Evolutionary conservation across 2,329 filamentous ascomycete species (phyloP), one percentile per base, ranked within the genome.

Genomic region (Parastagonospora nodorum): DNA sequence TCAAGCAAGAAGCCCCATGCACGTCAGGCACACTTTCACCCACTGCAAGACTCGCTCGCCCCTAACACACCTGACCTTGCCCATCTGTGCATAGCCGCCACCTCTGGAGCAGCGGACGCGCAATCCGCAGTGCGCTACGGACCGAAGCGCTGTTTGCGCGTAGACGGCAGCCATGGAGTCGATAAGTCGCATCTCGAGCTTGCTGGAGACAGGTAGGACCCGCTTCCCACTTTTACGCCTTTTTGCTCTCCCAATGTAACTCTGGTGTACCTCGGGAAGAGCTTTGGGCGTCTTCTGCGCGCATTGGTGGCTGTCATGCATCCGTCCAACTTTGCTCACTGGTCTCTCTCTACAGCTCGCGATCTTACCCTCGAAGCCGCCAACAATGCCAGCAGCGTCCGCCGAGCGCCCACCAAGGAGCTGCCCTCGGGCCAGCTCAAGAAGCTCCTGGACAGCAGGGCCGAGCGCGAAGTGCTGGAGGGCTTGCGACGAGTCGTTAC

Each of bases 281-380:
- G 41, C 27, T 32, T 7, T n/a, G 27, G 45, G 39, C 16, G 10
- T 11, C 16, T 2, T 29, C n/a, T 33, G 27, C 45, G 58, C 63
- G 43, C 57, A 16, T 15, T 55, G 30, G 45, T 51, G 29, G 31
- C 38, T 36, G 56, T 48, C 45, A 72, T 73, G 69, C 69, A 74
- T 56, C 70, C 71, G 40, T 71, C 69, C 36, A 68, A 63, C 56
- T 74, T 67, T 57, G 69, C 71, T 72, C 69, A 73, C 67, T 73
- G 68, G 66, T 71, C 68, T 47, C 64, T 72, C 48, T 63, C 69
- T 42, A 67, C 77, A 96, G 94, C 94, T 72, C 89, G 94, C 76
- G 94, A 97, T 77, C 87, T 99, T 71, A 99, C 94, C 50, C 86
- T 99, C 77, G 94, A 99, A 83, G 94, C 94, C 62, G 93, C 94